Conservation (phyloP, 331 rosid species). For the Erythrophleum ivorense region DNA sequence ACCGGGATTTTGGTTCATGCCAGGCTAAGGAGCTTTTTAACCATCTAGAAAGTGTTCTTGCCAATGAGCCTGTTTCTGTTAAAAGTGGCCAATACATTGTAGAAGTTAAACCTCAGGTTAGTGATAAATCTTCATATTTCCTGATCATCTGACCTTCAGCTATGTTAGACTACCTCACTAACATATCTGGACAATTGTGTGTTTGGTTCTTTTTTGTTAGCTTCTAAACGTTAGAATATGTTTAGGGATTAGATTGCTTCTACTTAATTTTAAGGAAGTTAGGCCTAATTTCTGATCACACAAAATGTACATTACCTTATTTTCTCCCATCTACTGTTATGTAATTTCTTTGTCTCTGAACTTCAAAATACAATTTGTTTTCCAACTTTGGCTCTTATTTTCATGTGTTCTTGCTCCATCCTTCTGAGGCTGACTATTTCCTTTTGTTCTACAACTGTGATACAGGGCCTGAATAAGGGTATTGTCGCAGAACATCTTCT, state of each 20-base stretch:
- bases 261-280: too few relatives aligned
- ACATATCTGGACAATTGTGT: too few relatives aligned
- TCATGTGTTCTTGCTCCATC: too few relatives aligned
- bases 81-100: slow-evolving; percentile 87
- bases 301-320: too few relatives aligned
- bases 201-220: too few relatives aligned
- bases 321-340: too few relatives aligned
- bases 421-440: not conserved
- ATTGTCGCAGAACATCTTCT: slow-evolving; percentile 84
- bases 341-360: slow-evolving; percentile 8
- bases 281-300: too few relatives aligned
- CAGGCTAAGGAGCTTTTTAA: slow-evolving; percentile 95
- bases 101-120: slow-evolving; percentile 97
- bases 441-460: not conserved
- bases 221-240: too few relatives aligned
- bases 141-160: too few relatives aligned
- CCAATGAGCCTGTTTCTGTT: slow-evolving; percentile 97
- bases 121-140: slow-evolving; percentile 22
- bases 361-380: not conserved
- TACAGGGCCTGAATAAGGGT: slow-evolving; percentile 91
- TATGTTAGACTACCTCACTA: too few relatives aligned
- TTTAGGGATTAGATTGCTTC: too few relatives aligned
- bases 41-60: slow-evolving; percentile 94
- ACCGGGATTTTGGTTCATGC: slow-evolving; percentile 91
- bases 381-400: too few relatives aligned